Base-by-base conservation (phyloP, 345 rosid species). In the Toxicodendron radicans region DNA sequence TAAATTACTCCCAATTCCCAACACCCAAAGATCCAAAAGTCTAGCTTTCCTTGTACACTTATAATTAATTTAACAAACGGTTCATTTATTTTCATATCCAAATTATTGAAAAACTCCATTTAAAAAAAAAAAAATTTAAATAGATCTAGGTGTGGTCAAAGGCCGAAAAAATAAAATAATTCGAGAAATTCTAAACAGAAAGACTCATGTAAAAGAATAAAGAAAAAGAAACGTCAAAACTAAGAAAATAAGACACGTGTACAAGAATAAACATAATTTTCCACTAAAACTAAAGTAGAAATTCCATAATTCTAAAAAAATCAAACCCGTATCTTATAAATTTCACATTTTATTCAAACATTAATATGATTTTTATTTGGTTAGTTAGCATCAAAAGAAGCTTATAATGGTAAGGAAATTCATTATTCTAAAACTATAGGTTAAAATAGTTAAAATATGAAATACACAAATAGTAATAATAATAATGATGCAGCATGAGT, bases 241-340 rank as follows among this genome's bases (percentile, higher is more conserved):
- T n/a, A 64, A 73, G 58, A 16, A 58, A 35, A 70, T 38, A 33
- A 0, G 67, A 77, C 76, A 66, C 67, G 70, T 56, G 66, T 46
- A 20, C 23, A 2, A 33, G 23, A 79, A 60, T 3, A 11, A 58
- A 56, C 58, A 53, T 5, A 23, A 57, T 43, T 30, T 38, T 23
- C 73, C 73, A 45, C 45, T 20, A 0, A 27, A 24, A 66, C 45
- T 16, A 0, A 27, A 24, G 52, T 68, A 56, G 48, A 60, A 60
- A n/a, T 48, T 8, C 67, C 67, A 72, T 45, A 23, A 10, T 45
- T 30, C 35, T 12, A 33, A 63, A 46, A 58, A 72, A 71, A 49
- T 51, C n/a, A 51, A 33, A 45, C 51, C 54, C 60, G 71, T 46
- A 68, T 48, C 61, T 62, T 6, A 35, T 74, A 48, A 35, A 38